phyloP scores from a whole-genome alignment of 2,329 filamentous ascomycete genomes.

The Ophiostoma sp. region DNA sequence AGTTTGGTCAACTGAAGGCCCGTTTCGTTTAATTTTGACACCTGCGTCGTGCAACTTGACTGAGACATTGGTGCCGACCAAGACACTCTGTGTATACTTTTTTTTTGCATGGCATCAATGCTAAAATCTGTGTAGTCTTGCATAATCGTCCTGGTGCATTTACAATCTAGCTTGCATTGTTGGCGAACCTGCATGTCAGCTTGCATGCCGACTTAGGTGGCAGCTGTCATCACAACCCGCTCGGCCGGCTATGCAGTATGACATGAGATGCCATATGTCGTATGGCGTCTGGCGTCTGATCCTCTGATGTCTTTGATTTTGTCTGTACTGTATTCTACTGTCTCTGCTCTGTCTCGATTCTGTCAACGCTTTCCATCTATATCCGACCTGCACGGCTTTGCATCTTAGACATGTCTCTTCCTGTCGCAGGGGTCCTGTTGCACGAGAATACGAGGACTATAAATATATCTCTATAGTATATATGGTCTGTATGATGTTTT shows the following conservation, averaged over 20 bases:
- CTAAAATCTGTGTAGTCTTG: too few relatives aligned
- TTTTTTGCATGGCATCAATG: too few relatives aligned
- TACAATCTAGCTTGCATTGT: neutral
- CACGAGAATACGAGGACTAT: slow-evolving; percentile 8
- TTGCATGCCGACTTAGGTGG: neutral
- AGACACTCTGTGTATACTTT: too few relatives aligned
- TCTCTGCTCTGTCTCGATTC: neutral
- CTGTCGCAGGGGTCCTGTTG: neutral
- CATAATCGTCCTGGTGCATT: too few relatives aligned
- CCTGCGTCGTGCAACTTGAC: neutral
- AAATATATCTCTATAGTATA: neutral
- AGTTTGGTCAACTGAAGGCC: neutral
- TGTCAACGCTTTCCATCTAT: neutral
- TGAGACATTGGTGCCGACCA: neutral
- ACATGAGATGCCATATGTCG: neutral
- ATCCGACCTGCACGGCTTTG: neutral
- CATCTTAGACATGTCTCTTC: neutral
- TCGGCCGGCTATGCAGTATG: neutral
- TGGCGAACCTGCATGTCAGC: neutral
- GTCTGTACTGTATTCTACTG: too few relatives aligned
- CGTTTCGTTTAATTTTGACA: slow-evolving; percentile 6
- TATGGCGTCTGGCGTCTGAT: too few relatives aligned
- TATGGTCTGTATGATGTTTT: neutral
- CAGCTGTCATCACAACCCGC: neutral
- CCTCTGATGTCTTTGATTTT: too few relatives aligned